Evolutionary conservation across 1,284 basidiomycete genomes (phyloP), one percentile per base, ranked within the genome.

Genomic region (Athelia psychrophila): DNA sequence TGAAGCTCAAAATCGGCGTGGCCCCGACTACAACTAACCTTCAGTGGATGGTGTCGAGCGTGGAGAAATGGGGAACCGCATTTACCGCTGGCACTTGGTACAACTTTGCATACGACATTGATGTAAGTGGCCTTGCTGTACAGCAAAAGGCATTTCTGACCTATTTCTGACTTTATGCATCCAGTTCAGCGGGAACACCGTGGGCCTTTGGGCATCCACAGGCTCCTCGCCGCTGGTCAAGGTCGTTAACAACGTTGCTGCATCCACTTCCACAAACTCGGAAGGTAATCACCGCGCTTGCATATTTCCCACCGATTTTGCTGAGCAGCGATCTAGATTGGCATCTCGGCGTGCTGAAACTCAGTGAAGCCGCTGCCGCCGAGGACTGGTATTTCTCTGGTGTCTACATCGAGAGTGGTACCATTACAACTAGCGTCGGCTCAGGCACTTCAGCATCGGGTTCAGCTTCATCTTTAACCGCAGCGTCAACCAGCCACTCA

Each of bases 51-150:
- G 74, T 82, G 22, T 58, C 64, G 13, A 71, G 76, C 36, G 63
- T 70, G 23, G 67, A 73, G 40, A 72, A 82, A 58, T 84, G 80
- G 80, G 69, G 73, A 49, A 76, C 75, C 2, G 69, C 77, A 2
- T 80, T 80, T 64, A 72, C 68, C 13, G 70, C 81, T 9, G 78
- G 75, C 47, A 77, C 76, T 35, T 84, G 81, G 81, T 81, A 77
- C 70, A 84, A 84, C 72, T 83, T 83, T 59, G 81, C 81, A 23
- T 83, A 83, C 58, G 78, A 83, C 56, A 82, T 83, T 57, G 70
- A 83, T 59, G 78, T 79, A 49, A 57, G 77, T 67, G 3, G 15
- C 27, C 27, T 13, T 42, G 38, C 24, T 22, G 18, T n/a, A n/a
- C 22, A n/a, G 25, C 50, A 18, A 16, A n/a, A 22, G n/a, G 20